Base-by-base conservation (phyloP, 2,329 filamentous ascomycete genomes). In the Paraphoma chrysanthemicola region DNA sequence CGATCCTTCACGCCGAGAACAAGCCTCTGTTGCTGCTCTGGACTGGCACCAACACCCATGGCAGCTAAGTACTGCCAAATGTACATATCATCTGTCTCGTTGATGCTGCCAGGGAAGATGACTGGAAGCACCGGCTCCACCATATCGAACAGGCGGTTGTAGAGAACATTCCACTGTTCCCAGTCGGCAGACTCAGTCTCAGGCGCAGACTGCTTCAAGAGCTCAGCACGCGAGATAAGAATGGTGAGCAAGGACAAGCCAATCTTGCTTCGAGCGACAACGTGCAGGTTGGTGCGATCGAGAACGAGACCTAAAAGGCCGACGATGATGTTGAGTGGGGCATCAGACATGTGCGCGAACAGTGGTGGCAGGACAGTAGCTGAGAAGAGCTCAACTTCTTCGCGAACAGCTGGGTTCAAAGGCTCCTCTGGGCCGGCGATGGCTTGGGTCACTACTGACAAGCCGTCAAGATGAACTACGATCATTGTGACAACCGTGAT, bases 11-110 rank as follows among this genome's bases (percentile, higher is more conserved):
- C 95, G 41, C 93, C 93, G 70, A 97, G 86, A 9, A 99, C 95
- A 53, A 99, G 84, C 55, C 93, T 87, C 75, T 97, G 94, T 78
- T 99, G 95, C 79, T 99, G 95, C 66, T 97, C 93, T 12, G 93
- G 92, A 72, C 88, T 93, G 33, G 95, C 94, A 49, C 92, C 93
- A 63, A 97, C 95, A 60, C 95, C 95, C 78, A 97, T 92, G 11
- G 94, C 93, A 8, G 95, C 95, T 63, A 99, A 84, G 76, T 98
- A 96, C 78, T 98, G 94, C 95, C 95, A 99, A 39, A 98, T 92
- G 72, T 98, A 96, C 71, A 97, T 90, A 71, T 99, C 95, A 65
- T 97, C 93, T 48, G 91, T 91, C 7, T 91, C 89, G 63, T 92
- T 93, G 70, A 96, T 91, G n/a, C 90, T 90, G 17, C 90, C 91